Conservation (phyloP, 2,329 filamentous ascomycete species). For the Phialophora chinensis region DNA sequence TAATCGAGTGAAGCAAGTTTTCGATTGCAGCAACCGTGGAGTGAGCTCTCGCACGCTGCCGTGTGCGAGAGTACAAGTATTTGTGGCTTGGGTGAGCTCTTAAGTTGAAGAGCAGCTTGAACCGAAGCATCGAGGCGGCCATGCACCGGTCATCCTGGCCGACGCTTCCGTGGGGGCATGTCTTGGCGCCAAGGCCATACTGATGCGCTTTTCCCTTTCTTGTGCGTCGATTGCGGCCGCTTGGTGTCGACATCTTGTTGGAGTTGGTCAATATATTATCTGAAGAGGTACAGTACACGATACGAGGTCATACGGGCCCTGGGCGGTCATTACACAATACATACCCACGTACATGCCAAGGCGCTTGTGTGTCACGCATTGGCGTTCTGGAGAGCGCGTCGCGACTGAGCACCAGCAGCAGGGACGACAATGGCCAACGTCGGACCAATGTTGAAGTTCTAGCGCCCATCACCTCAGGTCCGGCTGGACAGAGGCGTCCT, state of each 20-base stretch:
- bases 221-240: neutral
- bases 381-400: neutral
- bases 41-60: neutral
- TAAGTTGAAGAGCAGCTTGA: too few species aligned
- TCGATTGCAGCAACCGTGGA: neutral
- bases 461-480: neutral
- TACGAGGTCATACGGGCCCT: neutral
- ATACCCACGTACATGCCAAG: neutral
- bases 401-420: neutral
- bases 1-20: neutral
- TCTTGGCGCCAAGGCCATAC: neutral
- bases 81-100: neutral
- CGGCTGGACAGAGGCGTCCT: too few species aligned
- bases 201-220: neutral
- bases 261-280: neutral
- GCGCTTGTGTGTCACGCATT: too few species aligned
- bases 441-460: neutral
- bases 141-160: neutral
- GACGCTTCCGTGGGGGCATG: neutral
- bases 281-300: neutral
- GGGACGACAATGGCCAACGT: neutral
- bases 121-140: neutral
- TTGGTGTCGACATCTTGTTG: neutral
- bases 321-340: neutral
- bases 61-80: neutral